Conservation (phyloP, 164 flowering plant genomes). For the Vitis cinerea region DNA sequence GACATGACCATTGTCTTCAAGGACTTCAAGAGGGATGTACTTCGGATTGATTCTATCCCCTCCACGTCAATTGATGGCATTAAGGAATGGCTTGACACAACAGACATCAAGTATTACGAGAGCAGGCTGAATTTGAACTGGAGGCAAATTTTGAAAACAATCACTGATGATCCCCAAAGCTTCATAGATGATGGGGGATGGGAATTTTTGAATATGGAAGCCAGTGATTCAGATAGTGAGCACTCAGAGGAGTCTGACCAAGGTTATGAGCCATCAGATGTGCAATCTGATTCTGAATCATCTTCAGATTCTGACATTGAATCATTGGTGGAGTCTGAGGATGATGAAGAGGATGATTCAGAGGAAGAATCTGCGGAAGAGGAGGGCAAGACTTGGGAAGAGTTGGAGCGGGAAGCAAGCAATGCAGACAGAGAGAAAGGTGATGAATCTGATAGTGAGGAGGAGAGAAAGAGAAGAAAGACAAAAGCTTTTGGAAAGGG, state of each 20-base stretch:
- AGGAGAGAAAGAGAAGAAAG: constrained; percentile 70
- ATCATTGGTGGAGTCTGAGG: constrained; percentile 83
- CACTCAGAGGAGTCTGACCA: constrained; percentile 69
- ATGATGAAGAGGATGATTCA: constrained; percentile 63
- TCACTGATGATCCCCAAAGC: constrained; percentile 69
- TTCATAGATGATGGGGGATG: constrained; percentile 87
- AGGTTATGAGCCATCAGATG: constrained; percentile 78
- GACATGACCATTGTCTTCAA: constrained; percentile 85
- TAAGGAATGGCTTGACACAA: constrained; percentile 86
- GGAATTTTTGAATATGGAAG: constrained; percentile 87
- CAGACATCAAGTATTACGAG: constrained; percentile 83
- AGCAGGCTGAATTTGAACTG: constrained; percentile 75
- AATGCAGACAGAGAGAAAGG: constrained; percentile 79
- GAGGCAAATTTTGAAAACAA: constrained; percentile 66
- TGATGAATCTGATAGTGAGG: constrained; percentile 78
- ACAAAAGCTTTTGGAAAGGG: constrained; percentile 71
- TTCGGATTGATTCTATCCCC: constrained; percentile 80
- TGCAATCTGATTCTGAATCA: constrained; percentile 55
- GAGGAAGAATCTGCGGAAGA: constrained; percentile 77
- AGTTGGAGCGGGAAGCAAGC: constrained; percentile 89
- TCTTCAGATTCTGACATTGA: constrained; percentile 64
- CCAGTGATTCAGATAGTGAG: constrained; percentile 70
- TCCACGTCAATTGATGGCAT: constrained; percentile 76
- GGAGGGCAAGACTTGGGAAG: constrained; percentile 88
- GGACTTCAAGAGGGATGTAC: constrained; percentile 82